A percentile compares a stretch with the other conserved stretches of the same genome.
phyloP scores from a whole-genome alignment of 352 stramenopile genomes.

The Phytophthora sp. region DNA sequence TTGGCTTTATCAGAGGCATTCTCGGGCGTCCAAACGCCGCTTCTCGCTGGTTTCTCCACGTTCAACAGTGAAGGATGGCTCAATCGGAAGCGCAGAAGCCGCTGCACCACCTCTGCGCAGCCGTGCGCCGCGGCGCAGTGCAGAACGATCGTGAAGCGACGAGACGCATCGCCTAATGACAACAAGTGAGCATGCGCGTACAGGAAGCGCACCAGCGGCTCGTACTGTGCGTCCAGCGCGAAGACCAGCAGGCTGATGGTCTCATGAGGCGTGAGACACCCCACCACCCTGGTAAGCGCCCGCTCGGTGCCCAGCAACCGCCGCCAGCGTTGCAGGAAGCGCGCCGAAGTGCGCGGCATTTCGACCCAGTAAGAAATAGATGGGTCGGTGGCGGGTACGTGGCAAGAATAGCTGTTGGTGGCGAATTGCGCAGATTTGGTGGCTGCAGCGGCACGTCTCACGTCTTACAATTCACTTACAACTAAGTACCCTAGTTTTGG shows the following conservation, averaged over 20 bases:
- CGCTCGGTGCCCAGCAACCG: conserved; percentile 25
- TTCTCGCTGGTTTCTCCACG: conserved; percentile 6
- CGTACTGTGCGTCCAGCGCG: conserved; percentile 36
- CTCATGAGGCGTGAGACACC: conserved; percentile 36
- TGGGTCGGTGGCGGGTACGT: background rate
- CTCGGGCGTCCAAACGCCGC: background rate
- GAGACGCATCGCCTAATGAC: conserved; percentile 33
- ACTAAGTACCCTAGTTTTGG: background rate
- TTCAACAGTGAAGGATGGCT: conserved; percentile 22
- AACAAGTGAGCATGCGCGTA: conserved; percentile 39
- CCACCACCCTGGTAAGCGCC: conserved; percentile 27
- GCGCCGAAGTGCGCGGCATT: conserved; percentile 5
- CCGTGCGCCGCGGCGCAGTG: conserved; percentile 46
- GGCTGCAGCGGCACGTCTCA: background rate
- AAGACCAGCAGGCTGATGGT: conserved; percentile 41
- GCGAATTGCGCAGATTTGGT: too few relatives aligned
- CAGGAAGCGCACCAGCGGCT: conserved; percentile 34
- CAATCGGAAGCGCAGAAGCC: conserved; percentile 39
- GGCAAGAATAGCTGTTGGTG: conserved; percentile 5
- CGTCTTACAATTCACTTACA: background rate
- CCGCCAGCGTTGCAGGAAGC: conserved; percentile 30
- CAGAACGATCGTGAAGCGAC: conserved; percentile 38
- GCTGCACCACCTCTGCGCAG: conserved; percentile 35
- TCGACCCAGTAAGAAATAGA: background rate
- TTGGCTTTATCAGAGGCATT: conserved; percentile 3